Percentiles rank a stretch among this genome's conserved stretches.
phyloP scores from a whole-genome alignment of 352 stramenopile genomes.

The Pseudoperonospora humuli region DNA sequence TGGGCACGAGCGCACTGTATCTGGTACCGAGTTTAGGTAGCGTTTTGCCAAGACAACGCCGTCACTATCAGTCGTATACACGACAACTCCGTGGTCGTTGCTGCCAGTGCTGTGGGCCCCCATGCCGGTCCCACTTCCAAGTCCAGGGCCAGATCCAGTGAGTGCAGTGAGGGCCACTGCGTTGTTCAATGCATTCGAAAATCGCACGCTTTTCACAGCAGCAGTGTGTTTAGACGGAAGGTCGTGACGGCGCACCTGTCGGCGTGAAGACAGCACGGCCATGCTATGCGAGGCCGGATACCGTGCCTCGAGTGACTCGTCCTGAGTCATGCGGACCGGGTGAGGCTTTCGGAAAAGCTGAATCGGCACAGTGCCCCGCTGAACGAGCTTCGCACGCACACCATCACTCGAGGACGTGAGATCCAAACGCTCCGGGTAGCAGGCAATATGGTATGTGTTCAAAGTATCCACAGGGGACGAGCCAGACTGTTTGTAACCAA shows the following conservation, averaged over 20 bases:
- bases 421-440: conserved; percentile 71
- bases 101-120: conserved; percentile 53
- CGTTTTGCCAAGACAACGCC: conserved; percentile 71
- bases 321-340: conserved; percentile 60
- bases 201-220: conserved; percentile 63
- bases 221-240: conserved; percentile 62
- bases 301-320: conserved; percentile 61
- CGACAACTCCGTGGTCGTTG: conserved; percentile 53
- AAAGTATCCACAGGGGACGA: conserved; percentile 71
- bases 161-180: conserved; percentile 39
- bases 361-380: conserved; percentile 66
- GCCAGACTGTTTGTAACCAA: conserved; percentile 95
- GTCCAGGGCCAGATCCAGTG: conserved; percentile 32
- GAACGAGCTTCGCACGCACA: conserved; percentile 49
- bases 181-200: conserved; percentile 68
- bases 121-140: conserved; percentile 68
- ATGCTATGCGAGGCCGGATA: conserved; percentile 69
- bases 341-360: conserved; percentile 77
- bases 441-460: conserved; percentile 91
- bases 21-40: conserved; percentile 64
- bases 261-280: conserved; percentile 62
- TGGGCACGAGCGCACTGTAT: conserved; percentile 56
- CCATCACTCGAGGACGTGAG: conserved; percentile 51
- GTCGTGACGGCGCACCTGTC: conserved; percentile 76
- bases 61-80: conserved; percentile 74